Percentiles rank a stretch among this genome's conserved stretches.
phyloP scores from a whole-genome alignment of 2,329 filamentous ascomycete genomes.

The Orbilia ellipsospora region DNA sequence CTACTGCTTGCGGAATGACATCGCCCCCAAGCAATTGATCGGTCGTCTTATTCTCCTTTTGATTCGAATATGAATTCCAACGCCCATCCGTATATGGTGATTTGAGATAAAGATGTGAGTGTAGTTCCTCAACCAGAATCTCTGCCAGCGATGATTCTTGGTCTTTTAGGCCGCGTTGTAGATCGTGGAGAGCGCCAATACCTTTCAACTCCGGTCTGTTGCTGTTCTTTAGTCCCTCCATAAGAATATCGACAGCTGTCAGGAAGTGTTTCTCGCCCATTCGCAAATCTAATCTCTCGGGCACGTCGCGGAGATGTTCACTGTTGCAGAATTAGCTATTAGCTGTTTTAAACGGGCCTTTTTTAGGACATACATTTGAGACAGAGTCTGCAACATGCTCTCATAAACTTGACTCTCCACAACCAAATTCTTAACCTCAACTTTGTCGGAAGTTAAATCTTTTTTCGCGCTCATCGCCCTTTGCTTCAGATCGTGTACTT shows the following conservation, averaged over 20 bases:
- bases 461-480: conserved; percentile 83
- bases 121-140: conserved; percentile 94
- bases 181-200: conserved; percentile 86
- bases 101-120: conserved; percentile 96
- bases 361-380: conserved; percentile 69
- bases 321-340: conserved; percentile 59
- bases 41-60: conserved; percentile 55
- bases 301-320: conserved; percentile 87
- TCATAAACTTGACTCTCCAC: conserved; percentile 90
- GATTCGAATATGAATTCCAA: conserved; percentile 78
- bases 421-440: conserved; percentile 89
- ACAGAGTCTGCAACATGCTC: conserved; percentile 83
- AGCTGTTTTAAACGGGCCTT: not conserved
- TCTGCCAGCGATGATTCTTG: conserved; percentile 93
- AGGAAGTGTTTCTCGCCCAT: conserved; percentile 97
- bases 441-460: conserved; percentile 84
- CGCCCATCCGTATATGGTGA: conserved; percentile 96
- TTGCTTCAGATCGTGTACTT: conserved; percentile 83
- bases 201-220: conserved; percentile 88
- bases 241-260: conserved; percentile 89
- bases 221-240: conserved; percentile 84
- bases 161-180: conserved; percentile 88
- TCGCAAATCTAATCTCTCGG: conserved; percentile 89
- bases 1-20: conserved; percentile 32
- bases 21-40: conserved; percentile 43